These are phyloP conservation scores for Leptographium lundbergii DNA, from an alignment of 2,329 filamentous ascomycete genomes.

Conservation along the genomic window DNA sequence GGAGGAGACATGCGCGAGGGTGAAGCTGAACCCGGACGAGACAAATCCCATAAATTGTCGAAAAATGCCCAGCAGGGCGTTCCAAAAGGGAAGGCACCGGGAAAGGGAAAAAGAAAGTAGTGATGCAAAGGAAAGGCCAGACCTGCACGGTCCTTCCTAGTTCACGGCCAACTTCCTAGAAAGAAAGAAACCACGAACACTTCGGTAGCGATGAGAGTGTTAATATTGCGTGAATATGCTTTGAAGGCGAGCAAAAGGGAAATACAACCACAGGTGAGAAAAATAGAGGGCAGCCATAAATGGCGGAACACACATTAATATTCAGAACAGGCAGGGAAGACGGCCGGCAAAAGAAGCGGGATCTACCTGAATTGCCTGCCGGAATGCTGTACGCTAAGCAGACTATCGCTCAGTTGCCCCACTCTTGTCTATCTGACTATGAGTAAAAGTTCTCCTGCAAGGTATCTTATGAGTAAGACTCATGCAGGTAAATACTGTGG, in stretches of 20 bases:
- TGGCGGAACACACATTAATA: not conserved
- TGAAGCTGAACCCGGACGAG: not conserved
- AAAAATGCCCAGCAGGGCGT: not conserved
- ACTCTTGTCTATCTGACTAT: too few species aligned
- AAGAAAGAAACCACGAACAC: not conserved
- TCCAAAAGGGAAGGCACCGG: not conserved
- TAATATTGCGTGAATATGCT: not conserved
- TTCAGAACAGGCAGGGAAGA: not conserved
- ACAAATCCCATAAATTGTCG: not conserved
- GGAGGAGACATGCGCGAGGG: not conserved
- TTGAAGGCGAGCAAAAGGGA: not conserved
- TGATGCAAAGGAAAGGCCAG: not conserved
- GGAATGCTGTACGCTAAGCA: not conserved
- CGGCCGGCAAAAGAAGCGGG: not conserved
- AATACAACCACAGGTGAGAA: not conserved
- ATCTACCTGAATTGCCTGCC: slow-evolving; percentile 1
- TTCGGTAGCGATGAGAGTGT: too few species aligned
- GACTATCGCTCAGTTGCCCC: too few species aligned
- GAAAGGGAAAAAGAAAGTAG: not conserved
- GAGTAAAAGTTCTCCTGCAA: too few species aligned
- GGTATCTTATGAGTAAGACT: too few species aligned
- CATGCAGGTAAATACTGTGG: too few species aligned
- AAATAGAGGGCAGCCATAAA: not conserved
- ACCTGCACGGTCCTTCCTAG: not conserved
- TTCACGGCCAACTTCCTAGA: not conserved